Base-by-base conservation (phyloP, 2,329 filamentous ascomycete genomes). In the Fusarium nematophilum region DNA sequence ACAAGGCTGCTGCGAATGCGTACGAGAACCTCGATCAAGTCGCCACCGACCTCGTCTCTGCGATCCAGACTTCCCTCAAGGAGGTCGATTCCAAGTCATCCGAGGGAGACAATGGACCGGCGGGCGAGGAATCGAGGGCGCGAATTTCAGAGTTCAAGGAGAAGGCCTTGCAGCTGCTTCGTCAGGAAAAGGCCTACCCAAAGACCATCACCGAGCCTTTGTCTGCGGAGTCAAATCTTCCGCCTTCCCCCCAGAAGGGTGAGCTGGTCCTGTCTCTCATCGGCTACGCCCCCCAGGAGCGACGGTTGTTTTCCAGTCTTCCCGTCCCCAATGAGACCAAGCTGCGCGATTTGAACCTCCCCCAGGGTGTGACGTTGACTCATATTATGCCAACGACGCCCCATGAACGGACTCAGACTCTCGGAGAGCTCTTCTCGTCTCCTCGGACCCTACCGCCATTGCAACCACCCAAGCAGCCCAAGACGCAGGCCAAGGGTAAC, bases 251-350 rank as follows among this genome's bases (percentile, higher is more conserved):
- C 15, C 64, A 73, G 70, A 79, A 63, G 73, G 83, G 62, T 75
- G 83, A 75, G 49, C 53, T 87, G 13, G 88, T 94, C 6, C 79
- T 97, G 53, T 94, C 91, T 1, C 79, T 96, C 1, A 89, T 88
- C 64, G 92, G 91, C 49, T 90, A 88, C 64, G 90, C 90, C 33
- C 87, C 89, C 2, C 87, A 87, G 38, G 84, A 90, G 29, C 89
- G 88, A 65, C 90, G 94, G 57, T 80, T 97, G 4, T 97, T 95
- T 73, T 96, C 94, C 4, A 96, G 93, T 73, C 79, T 97, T 43
- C 91, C 76, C 8, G 39, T 69, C 11, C 69, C 74, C 3, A 55
- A 69, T 9, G 68, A 73, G 42, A 54, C 68, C 30, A 68, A 75
- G 30, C 51, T 75, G 50, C 65, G 70, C 38, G 64, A 72, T 68